phyloP scores from a whole-genome alignment of 2,329 filamentous ascomycete species.

The Cryphonectria naterciae region DNA sequence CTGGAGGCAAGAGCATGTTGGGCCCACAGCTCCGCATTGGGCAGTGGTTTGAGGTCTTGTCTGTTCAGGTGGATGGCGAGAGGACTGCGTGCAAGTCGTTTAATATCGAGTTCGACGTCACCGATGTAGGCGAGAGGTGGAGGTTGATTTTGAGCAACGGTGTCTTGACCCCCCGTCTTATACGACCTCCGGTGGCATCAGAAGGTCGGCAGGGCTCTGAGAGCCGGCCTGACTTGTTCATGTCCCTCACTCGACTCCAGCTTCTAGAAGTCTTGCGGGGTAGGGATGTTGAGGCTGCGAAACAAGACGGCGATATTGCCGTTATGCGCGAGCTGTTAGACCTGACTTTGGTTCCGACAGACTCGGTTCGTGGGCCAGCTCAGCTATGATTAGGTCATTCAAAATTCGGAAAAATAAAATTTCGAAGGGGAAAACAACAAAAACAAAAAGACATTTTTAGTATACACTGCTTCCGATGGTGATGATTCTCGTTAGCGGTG shows the following conservation, averaged over 20 bases:
- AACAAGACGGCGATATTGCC: not conserved
- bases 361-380: not conserved
- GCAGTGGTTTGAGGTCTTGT: constrained; percentile 15
- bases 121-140: constrained; percentile 12
- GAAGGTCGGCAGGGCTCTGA: not conserved
- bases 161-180: constrained; percentile 9
- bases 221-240: not conserved
- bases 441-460: too few relatives aligned
- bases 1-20: constrained; percentile 7
- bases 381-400: not conserved
- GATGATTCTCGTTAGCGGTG: too few relatives aligned
- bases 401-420: not conserved
- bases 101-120: constrained; percentile 9
- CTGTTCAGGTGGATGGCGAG: constrained; percentile 14
- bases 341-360: not conserved
- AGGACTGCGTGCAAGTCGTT: constrained; percentile 1
- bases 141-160: constrained; percentile 20
- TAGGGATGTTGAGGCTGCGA: constrained; percentile 4
- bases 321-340: not conserved
- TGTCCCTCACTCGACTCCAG: not conserved
- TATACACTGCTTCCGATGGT: too few relatives aligned
- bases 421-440: not conserved
- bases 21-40: constrained; percentile 6
- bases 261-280: constrained; percentile 17
- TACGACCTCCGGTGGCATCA: not conserved